These are phyloP conservation scores for Umbelopsis ramanniana DNA, from an alignment of 192 early-diverging fungal genomes.

Conservation along the genomic window DNA sequence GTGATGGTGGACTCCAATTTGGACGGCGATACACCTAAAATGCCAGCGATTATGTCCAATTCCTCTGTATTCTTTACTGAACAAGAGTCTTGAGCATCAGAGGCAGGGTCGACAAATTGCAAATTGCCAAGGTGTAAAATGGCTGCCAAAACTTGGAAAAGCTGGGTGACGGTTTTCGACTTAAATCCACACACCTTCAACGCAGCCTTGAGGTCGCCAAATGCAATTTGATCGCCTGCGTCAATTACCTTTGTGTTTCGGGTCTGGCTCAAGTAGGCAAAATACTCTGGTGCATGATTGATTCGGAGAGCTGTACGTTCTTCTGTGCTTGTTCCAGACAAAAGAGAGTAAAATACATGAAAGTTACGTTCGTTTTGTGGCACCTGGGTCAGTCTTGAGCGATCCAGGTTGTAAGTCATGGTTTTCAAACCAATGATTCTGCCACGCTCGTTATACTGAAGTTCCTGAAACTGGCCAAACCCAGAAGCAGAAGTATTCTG, in stretches of 20 bases:
- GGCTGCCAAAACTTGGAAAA: slow-evolving; percentile 86
- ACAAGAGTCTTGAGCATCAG: slow-evolving; percentile 65
- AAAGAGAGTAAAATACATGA: slow-evolving; percentile 83
- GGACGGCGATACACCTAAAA: slow-evolving; percentile 66
- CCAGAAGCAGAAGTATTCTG: slow-evolving; percentile 72
- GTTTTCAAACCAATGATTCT: slow-evolving; percentile 82
- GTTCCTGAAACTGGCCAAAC: slow-evolving; percentile 82
- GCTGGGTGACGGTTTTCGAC: slow-evolving; percentile 68
- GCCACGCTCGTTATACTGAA: slow-evolving; percentile 89
- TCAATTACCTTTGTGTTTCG: slow-evolving; percentile 11
- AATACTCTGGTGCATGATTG: slow-evolving; percentile 58
- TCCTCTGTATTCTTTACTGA: slow-evolving; percentile 71
- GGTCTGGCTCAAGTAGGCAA: slow-evolving; percentile 54
- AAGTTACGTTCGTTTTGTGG: slow-evolving; percentile 62
- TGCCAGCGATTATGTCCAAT: slow-evolving; percentile 60
- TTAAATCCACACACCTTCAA: slow-evolving; percentile 65
- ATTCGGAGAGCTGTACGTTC: slow-evolving; percentile 72
- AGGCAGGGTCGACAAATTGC: slow-evolving; percentile 72
- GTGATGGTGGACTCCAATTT: slow-evolving; percentile 69
- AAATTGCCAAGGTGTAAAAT: slow-evolving; percentile 92
- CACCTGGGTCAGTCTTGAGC: slow-evolving; percentile 60
- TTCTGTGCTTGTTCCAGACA: slow-evolving; percentile 75
- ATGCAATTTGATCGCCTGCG: slow-evolving; percentile 55
- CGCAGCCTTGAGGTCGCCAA: slow-evolving; percentile 69
- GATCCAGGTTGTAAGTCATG: slow-evolving; percentile 71